Conservation (phyloP, 192 early-diverging fungal genomes). For the Fimicolochytrium jonesii region DNA sequence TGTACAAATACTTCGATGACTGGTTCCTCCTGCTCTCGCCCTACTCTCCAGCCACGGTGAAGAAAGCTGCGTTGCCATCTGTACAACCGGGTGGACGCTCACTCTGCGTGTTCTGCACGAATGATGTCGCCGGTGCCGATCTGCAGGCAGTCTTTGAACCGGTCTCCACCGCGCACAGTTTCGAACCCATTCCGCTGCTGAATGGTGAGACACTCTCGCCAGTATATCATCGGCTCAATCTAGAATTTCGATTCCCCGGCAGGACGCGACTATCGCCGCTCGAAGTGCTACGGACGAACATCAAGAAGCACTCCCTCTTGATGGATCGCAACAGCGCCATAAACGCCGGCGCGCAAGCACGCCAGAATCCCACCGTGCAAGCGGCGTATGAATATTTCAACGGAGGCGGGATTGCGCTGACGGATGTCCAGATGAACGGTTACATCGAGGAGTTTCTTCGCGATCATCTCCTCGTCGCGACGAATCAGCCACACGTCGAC, state of each 20-base stretch:
- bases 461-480: neutral
- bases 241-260: too few species aligned
- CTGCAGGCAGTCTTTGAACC: neutral
- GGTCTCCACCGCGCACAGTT: neutral
- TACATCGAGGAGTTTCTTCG: neutral
- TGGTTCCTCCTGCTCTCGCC: neutral
- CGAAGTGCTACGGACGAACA: too few species aligned
- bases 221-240: too few species aligned
- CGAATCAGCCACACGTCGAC: neutral
- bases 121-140: neutral
- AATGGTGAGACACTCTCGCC: too few species aligned
- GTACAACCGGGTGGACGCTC: neutral
- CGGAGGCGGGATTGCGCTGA: too few species aligned
- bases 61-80: neutral
- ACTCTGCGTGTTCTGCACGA: neutral
- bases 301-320: neutral
- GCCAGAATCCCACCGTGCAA: too few species aligned
- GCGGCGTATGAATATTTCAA: too few species aligned
- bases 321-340: too few species aligned
- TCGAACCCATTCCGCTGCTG: too few species aligned
- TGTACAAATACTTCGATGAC: neutral
- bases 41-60: neutral
- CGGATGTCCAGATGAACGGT: neutral
- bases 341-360: too few species aligned
- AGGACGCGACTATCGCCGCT: too few species aligned